Conservation (phyloP, 345 rosid species). For the Melaleuca quinquenervia region DNA sequence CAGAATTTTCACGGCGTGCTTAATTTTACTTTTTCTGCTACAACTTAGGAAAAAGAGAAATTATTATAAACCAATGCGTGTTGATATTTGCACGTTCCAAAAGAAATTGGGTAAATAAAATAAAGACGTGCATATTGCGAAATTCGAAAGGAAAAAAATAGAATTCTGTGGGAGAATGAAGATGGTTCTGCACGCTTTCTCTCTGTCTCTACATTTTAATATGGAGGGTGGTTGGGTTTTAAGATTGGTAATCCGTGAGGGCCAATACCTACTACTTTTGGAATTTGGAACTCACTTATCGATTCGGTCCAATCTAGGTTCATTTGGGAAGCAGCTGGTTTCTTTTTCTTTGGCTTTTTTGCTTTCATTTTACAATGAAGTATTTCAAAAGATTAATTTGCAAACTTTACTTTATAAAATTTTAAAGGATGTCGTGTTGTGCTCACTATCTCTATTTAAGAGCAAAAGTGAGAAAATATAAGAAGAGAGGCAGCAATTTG, state of each 20-base stretch:
- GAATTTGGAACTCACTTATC: background rate
- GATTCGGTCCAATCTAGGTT: background rate
- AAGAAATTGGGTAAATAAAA: background rate
- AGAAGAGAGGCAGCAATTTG: background rate
- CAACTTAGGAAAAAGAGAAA: background rate
- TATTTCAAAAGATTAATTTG: background rate
- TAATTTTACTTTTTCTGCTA: background rate
- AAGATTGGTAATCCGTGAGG: rapidly evolving
- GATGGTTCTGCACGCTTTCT: background rate
- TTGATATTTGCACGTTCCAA: background rate
- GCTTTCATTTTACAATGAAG: background rate
- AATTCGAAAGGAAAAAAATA: background rate
- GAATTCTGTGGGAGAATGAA: background rate
- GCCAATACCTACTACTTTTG: background rate
- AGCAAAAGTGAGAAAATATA: background rate
- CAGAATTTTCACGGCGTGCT: background rate
- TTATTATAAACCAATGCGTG: background rate
- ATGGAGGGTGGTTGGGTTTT: background rate
- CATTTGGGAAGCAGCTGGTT: rapidly evolving
- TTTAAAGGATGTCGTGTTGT: background rate
- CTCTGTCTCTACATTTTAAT: background rate
- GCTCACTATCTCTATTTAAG: background rate
- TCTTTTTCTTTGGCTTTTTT: background rate
- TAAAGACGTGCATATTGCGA: background rate
- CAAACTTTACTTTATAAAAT: background rate